These are phyloP conservation scores for Suhomyces bribrorum DNA, from an alignment of 1,139 yeast genomes.

Conservation along the genomic window DNA sequence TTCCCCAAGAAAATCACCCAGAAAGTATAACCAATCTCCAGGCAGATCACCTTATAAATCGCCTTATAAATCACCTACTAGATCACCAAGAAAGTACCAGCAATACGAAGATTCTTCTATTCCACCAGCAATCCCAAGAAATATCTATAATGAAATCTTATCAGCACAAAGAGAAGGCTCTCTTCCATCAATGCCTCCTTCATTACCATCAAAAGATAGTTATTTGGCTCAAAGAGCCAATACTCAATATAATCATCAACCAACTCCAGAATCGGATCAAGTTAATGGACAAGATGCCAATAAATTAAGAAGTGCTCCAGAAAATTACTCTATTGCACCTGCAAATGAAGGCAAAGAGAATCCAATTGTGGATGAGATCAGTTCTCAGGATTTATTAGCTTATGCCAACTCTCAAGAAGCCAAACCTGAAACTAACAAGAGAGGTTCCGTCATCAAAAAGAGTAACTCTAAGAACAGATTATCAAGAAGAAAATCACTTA, in stretches of 20 bases:
- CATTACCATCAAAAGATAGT: conserved; percentile 45
- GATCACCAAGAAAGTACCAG: conserved; percentile 20
- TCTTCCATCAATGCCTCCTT: conserved; percentile 37
- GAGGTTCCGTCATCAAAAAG: conserved; percentile 33
- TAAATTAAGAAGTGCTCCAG: not conserved
- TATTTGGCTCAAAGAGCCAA: conserved; percentile 11
- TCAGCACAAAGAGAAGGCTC: conserved; percentile 37
- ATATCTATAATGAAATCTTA: conserved; percentile 49
- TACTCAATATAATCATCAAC: conserved; percentile 12
- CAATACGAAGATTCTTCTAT: conserved; percentile 27
- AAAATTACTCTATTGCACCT: conserved; percentile 3
- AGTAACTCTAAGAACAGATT: conserved; percentile 36
- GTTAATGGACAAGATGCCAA: conserved; percentile 9
- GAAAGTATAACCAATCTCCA: conserved; percentile 22
- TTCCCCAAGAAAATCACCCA: conserved; percentile 31
- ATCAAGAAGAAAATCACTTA: conserved; percentile 41
- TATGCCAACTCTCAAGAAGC: conserved; percentile 27
- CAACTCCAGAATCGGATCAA: conserved; percentile 6
- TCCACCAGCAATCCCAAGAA: conserved; percentile 44
- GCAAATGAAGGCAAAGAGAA: conserved; percentile 20
- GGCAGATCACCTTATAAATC: conserved; percentile 18
- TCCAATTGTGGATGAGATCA: conserved; percentile 29
- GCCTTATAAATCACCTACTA: conserved; percentile 16
- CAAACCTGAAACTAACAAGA: conserved; percentile 22
- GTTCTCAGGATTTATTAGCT: conserved; percentile 27